Base-by-base conservation (phyloP, 2,329 filamentous ascomycete species). In the Trichoderma pleuroti region DNA sequence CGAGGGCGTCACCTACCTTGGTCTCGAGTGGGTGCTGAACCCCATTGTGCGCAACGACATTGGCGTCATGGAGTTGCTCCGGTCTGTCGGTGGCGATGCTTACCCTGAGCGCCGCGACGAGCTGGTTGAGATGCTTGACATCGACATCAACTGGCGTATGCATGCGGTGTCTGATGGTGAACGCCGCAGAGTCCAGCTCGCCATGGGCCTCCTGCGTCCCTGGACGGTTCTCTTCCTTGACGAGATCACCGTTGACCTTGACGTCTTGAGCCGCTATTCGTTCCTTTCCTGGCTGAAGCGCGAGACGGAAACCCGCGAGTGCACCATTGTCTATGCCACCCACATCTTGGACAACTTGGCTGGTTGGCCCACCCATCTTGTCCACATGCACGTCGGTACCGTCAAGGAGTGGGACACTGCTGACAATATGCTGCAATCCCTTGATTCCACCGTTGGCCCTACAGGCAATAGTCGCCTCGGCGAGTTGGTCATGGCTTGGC, bases 11-110 rank as follows among this genome's bases (percentile, higher is more conserved):
- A 98, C 95, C 26, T 99, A 99, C 81, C 91, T 99, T 9, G 96
- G 96, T 1, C 89, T 98, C 0, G 96, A 99, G 85, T 99, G 96
- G 96, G 96, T 98, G 4, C 88, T 99, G 11, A 98, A 98, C 84
- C 93, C 93, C 62, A 97, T 98, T 76, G 96, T 98, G 61, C 92
- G 95, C 65, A 97, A 92, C 34, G 96, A 99, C 81, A 97, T 99
- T 75, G 93, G 93, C 71, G 95, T 99, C 4, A 88, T 87, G 4
- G 94, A 97, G 74, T 88, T 99, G 7, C 89, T 99, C 30, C 84
- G 89, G 62, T 93, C 90, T 3, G 93, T 99, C 0, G 96, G 96
- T 72, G 96, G 96, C 14, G 88, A 97, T 80, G 88, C 89, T 75
- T 99, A 92, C 81, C 88, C 92, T 0, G 90, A 87, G 21, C 91